A percentile compares a stretch with the other conserved stretches of the same genome.
Conservation (phyloP, 2,329 filamentous ascomycete genomes). For the Camillea tinctor region DNA sequence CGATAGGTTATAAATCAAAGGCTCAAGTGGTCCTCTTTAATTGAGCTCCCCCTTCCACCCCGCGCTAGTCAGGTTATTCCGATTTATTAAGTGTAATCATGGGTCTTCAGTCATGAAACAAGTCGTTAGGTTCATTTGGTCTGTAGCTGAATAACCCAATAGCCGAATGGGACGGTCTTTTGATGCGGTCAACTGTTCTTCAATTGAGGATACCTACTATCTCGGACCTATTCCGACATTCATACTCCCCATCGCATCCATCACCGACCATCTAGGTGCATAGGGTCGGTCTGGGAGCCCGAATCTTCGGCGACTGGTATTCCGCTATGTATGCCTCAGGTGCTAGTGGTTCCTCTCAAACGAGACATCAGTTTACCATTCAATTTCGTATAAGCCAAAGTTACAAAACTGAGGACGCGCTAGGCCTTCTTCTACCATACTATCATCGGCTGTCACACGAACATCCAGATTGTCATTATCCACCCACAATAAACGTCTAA, state of each 20-base stretch:
- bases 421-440: neutral
- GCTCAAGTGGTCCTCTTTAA: slow-evolving; percentile 2
- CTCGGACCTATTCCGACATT: neutral
- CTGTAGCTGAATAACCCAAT: slow-evolving; percentile 9
- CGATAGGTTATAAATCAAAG: neutral
- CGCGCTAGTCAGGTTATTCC: slow-evolving; percentile 8
- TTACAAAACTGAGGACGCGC: neutral
- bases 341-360: neutral
- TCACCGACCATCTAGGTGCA: neutral
- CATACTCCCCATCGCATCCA: neutral
- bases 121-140: slow-evolving; percentile 8
- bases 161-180: slow-evolving; percentile 8
- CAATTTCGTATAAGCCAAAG: neutral
- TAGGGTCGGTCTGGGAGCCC: neutral
- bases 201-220: slow-evolving; percentile 3
- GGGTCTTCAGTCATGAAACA: slow-evolving; percentile 10
- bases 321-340: too few species aligned
- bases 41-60: slow-evolving; percentile 5
- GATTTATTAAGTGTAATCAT: slow-evolving; percentile 14
- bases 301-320: neutral
- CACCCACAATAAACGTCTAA: neutral
- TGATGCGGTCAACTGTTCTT: slow-evolving; percentile 16
- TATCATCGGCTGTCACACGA: neutral
- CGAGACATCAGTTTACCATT: neutral
- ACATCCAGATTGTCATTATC: neutral